Evolutionary conservation across 495 filamentous ascomycete genomes (phyloP), one percentile per base, ranked within the genome.

Genomic region (Neurospora intermedia): DNA sequence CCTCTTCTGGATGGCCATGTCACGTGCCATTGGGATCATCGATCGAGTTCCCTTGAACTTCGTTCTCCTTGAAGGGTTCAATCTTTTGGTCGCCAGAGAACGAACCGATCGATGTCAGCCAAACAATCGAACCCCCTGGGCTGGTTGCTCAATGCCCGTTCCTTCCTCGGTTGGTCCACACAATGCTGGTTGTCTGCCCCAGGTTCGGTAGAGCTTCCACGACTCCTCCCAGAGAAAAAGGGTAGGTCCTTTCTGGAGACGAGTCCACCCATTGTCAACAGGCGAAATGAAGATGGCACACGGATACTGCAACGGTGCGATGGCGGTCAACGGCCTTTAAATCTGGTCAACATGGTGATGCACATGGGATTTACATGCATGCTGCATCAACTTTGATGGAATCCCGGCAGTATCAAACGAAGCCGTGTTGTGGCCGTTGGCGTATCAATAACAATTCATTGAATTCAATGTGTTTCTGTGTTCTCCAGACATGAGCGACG

Each of bases 261-360:
- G 54, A 66, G 54, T 18, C 54, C 54, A 66, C 54, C 35, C 6
- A 18, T 66, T 18, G 27, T 15, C 54, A 66, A 66, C 27, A 66
- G 54, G 54, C 54, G 54, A 66, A 66, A 66, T 66, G 54, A 66
- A 66, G 54, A 66, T 66, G 54, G 54, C 54, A 62, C 54, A 66
- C 31, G 18, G 54, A 66, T 6, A 66, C 27, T 35, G 54, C 54
- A 66, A 66, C 54, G 54, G 35, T 66, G 27, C 54, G 54, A 35
- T 66, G 54, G 54, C 54, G 54, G 54, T 66, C 54, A 66, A 35
- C 54, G 27, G 27, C 15, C 27, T 66, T 66, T 18, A 0, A 66
- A 66, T 66, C 54, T 66, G 35, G 54, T 35, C 27, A 66, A 66
- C 15, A 66, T 66, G 54, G 2, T 66, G 54, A 66, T 66, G 54